phyloP scores from a whole-genome alignment of 257 asterid species.

The Buddleja alternifolia region DNA sequence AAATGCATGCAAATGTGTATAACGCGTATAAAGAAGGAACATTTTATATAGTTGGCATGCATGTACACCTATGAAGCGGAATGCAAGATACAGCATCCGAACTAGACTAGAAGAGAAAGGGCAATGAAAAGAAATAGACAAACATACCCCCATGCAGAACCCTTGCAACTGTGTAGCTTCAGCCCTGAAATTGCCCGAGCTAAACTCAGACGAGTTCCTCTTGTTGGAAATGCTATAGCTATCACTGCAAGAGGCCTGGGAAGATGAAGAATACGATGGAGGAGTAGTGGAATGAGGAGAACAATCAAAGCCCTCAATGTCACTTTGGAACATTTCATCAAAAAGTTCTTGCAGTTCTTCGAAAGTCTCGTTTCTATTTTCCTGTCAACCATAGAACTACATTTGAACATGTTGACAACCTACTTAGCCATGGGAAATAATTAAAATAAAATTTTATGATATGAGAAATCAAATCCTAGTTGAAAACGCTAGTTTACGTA shows the following conservation, averaged over 20 bases:
- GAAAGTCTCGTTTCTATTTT: conserved; percentile 53
- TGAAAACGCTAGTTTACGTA: neutral
- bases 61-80: too few relatives aligned
- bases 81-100: too few relatives aligned
- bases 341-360: conserved; percentile 74
- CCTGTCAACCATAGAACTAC: conserved; percentile 54
- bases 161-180: conserved; percentile 43
- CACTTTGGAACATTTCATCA: conserved; percentile 60
- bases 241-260: conserved; percentile 34
- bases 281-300: conserved; percentile 44
- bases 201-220: conserved; percentile 45
- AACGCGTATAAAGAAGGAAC: neutral
- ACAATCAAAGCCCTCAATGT: conserved; percentile 40
- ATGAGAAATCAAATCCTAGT: neutral
- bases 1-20: too few relatives aligned
- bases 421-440: conserved; percentile 24
- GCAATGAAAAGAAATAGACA: neutral
- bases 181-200: conserved; percentile 27
- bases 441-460: neutral
- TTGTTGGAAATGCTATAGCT: conserved; percentile 35
- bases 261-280: conserved; percentile 45
- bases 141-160: conserved; percentile 59
- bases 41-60: neutral
- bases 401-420: conserved; percentile 36
- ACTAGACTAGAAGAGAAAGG: neutral